Percentiles rank a stretch among this genome's conserved stretches.
These are phyloP conservation scores for Akanthomyces lecanii DNA, from an alignment of 2,329 filamentous ascomycete species.

Conservation along the genomic window DNA sequence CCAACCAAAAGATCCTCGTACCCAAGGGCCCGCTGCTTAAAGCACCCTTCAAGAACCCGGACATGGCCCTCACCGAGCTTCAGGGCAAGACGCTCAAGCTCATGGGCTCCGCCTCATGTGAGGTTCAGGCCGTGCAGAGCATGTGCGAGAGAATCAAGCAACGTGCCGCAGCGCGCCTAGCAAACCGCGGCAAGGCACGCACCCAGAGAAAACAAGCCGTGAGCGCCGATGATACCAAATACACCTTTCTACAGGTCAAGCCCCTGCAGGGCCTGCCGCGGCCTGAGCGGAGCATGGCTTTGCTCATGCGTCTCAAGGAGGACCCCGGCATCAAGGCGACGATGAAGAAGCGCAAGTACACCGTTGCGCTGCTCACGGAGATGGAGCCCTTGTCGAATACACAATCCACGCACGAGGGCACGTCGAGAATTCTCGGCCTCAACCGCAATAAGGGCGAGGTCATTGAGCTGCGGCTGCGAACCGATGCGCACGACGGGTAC, in stretches of 20 bases:
- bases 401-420: slow-evolving; percentile 61
- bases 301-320: slow-evolving; percentile 70
- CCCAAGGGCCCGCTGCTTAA: slow-evolving; percentile 63
- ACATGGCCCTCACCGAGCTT: slow-evolving; percentile 45
- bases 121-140: slow-evolving; percentile 51
- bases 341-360: slow-evolving; percentile 83
- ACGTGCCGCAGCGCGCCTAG: slow-evolving; percentile 40
- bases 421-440: slow-evolving; percentile 73
- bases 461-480: slow-evolving; percentile 86
- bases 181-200: slow-evolving; percentile 27
- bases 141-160: slow-evolving; percentile 46
- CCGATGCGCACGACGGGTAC: slow-evolving; percentile 91
- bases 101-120: slow-evolving; percentile 58
- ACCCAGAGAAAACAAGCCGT: slow-evolving; percentile 12
- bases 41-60: slow-evolving; percentile 57
- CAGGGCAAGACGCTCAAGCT: slow-evolving; percentile 58
- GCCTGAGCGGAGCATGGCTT: slow-evolving; percentile 64
- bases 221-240: slow-evolving; percentile 55
- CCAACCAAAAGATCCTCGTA: slow-evolving; percentile 66
- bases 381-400: slow-evolving; percentile 91
- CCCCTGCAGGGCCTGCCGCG: slow-evolving; percentile 75
- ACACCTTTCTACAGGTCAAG: slow-evolving; percentile 76
- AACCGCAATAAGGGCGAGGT: slow-evolving; percentile 86
- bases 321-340: slow-evolving; percentile 80
- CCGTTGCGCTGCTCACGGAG: slow-evolving; percentile 82